Conservation (phyloP, 2,329 filamentous ascomycete genomes). For the Ascosphaera aggregata region DNA sequence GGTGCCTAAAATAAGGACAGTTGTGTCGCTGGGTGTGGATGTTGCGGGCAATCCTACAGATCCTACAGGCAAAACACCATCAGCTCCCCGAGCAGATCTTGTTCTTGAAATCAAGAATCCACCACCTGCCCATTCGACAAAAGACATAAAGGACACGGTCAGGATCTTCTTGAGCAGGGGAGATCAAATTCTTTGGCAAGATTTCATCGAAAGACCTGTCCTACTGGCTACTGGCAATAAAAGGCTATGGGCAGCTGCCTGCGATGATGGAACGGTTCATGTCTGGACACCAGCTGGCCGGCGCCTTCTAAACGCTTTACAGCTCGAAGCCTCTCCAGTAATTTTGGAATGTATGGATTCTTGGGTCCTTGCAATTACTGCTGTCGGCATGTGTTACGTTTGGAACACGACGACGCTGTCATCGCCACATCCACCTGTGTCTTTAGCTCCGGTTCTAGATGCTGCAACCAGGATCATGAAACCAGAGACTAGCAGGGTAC, state of each 20-base stretch:
- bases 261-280: constrained; percentile 77
- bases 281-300: constrained; percentile 84
- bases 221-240: constrained; percentile 80
- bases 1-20: constrained; percentile 62
- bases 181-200: constrained; percentile 70
- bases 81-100: constrained; percentile 39
- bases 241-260: constrained; percentile 78
- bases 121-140: constrained; percentile 33
- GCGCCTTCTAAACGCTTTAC: constrained; percentile 58
- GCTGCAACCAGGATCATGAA: constrained; percentile 60
- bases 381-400: constrained; percentile 71
- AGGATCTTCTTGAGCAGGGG: constrained; percentile 62
- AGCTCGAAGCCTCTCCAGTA: constrained; percentile 80
- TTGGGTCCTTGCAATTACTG: constrained; percentile 76
- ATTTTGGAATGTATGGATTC: constrained; percentile 76
- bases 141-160: constrained; percentile 54
- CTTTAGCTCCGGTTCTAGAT: constrained; percentile 70
- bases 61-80: constrained; percentile 14
- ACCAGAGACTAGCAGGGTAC: constrained; percentile 53
- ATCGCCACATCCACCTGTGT: constrained; percentile 73
- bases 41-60: constrained; percentile 20
- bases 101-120: constrained; percentile 82
- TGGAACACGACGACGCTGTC: constrained; percentile 76
- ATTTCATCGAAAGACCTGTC: constrained; percentile 68
- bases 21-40: constrained; percentile 65